These are phyloP conservation scores for Thermomucor indicae-seudaticae DNA, from an alignment of 371 early-diverging fungal species.

Conservation along the genomic window DNA sequence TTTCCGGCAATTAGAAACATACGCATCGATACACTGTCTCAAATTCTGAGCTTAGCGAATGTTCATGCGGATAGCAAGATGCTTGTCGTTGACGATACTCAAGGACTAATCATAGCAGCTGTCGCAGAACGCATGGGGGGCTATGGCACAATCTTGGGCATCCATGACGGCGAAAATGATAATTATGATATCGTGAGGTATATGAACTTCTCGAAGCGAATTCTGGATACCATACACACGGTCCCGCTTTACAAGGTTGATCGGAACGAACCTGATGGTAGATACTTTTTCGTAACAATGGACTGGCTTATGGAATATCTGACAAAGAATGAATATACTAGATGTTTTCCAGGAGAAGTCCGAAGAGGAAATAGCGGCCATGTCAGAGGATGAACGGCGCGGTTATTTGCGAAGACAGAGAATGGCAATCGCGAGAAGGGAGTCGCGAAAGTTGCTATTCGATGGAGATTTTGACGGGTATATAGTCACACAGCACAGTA, in stretches of 20 bases:
- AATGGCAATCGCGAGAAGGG: constrained; percentile 17
- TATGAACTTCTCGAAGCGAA: constrained; percentile 67
- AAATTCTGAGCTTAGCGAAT: constrained; percentile 79
- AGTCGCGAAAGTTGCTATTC: constrained; percentile 31
- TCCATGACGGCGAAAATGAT: constrained; percentile 75
- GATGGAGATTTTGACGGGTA: constrained; percentile 67
- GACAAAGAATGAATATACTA: constrained; percentile 1
- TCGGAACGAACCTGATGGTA: constrained; percentile 52
- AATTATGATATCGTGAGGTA: constrained; percentile 77
- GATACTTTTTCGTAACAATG: not conserved
- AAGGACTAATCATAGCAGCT: constrained; percentile 79
- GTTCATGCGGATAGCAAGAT: constrained; percentile 62
- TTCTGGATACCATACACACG: constrained; percentile 52
- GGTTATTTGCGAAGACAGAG: constrained; percentile 34
- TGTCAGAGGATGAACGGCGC: constrained; percentile 23
- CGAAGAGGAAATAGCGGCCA: constrained; percentile 23
- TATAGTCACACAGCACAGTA: not conserved
- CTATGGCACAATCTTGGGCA: constrained; percentile 57
- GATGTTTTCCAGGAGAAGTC: constrained; percentile 31
- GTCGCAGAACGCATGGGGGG: constrained; percentile 85
- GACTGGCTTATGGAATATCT: not conserved
- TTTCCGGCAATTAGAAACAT: constrained; percentile 53
- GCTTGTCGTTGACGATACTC: constrained; percentile 87
- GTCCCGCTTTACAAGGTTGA: constrained; percentile 67
- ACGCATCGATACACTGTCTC: constrained; percentile 91